Percentiles rank a stretch among this genome's conserved stretches.
Evolutionary conservation across 202 grass and related monocot genomes (phyloP).

Genomic region (Musa balbisiana): DNA sequence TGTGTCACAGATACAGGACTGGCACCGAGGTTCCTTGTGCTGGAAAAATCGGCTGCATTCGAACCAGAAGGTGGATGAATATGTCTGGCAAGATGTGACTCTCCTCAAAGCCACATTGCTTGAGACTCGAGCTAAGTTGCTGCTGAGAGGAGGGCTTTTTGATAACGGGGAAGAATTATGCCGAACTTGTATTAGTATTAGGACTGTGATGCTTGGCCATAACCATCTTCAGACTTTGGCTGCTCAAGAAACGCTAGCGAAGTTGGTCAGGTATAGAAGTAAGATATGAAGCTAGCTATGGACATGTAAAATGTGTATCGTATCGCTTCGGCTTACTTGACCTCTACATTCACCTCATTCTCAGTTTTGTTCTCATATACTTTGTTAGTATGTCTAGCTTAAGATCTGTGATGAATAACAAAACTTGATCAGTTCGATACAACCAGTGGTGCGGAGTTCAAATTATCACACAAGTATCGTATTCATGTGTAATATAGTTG

Average conservation of each 20-base stretch:
- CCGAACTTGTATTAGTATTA: slow-evolving; percentile 88
- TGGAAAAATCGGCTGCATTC: slow-evolving; percentile 84
- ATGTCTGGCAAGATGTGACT: slow-evolving; percentile 92
- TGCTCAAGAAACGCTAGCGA: slow-evolving; percentile 85
- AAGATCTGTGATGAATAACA: too few species aligned
- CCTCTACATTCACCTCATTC: neutral
- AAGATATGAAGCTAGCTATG: slow-evolving; percentile 46
- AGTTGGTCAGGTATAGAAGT: slow-evolving; percentile 88
- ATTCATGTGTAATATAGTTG: too few species aligned
- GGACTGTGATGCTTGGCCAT: slow-evolving; percentile 93
- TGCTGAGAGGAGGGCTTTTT: slow-evolving; percentile 75
- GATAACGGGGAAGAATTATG: slow-evolving; percentile 78
- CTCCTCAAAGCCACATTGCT: slow-evolving; percentile 87
- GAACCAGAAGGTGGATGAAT: slow-evolving; percentile 63
- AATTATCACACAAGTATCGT: too few species aligned
- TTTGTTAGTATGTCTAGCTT: neutral
- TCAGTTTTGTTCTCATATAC: neutral
- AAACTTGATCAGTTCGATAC: too few species aligned
- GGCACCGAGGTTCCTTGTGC: slow-evolving; percentile 56
- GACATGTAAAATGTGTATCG: slow-evolving; percentile 8
- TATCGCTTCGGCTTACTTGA: neutral
- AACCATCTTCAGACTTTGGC: slow-evolving; percentile 69
- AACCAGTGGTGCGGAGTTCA: neutral
- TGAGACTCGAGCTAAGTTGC: slow-evolving; percentile 69
- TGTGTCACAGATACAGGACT: slow-evolving; percentile 68